A percentile compares a stretch with the other conserved stretches of the same genome.
phyloP scores from a whole-genome alignment of 2,329 filamentous ascomycete genomes.

The Fusarium napiforme region DNA sequence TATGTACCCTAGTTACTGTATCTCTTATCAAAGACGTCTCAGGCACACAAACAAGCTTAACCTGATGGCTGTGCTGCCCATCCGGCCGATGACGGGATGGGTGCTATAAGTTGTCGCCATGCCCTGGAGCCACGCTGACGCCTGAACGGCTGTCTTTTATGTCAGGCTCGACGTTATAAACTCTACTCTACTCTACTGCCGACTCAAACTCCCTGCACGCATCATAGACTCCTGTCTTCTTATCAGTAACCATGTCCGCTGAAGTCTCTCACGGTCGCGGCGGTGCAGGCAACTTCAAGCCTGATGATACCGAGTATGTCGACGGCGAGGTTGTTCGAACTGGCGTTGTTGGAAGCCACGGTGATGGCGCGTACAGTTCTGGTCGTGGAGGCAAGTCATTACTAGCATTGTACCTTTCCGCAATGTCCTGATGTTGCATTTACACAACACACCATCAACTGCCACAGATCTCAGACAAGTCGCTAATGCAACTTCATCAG shows the following conservation, averaged over 20 bases:
- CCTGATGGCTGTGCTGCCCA: slow-evolving; percentile 25
- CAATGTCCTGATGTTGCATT: background rate
- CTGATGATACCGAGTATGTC: slow-evolving; percentile 67
- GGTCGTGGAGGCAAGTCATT: slow-evolving; percentile 65
- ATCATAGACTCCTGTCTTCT: slow-evolving; percentile 3
- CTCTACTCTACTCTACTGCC: background rate
- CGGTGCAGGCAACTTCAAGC: slow-evolving; percentile 70
- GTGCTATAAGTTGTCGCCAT: slow-evolving; percentile 43
- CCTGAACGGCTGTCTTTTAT: slow-evolving; percentile 26
- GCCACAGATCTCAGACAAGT: background rate
- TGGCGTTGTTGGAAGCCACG: slow-evolving; percentile 65
- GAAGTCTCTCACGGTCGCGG: slow-evolving; percentile 71
- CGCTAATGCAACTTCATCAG: slow-evolving; percentile 48
- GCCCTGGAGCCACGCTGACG: slow-evolving; percentile 28
- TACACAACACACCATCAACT: background rate
- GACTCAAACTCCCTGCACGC: background rate
- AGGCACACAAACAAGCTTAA: slow-evolving; percentile 37
- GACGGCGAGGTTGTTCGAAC: slow-evolving; percentile 71
- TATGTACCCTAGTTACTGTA: background rate
- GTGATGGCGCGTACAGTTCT: slow-evolving; percentile 67
- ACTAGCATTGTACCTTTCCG: background rate
- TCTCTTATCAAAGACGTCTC: slow-evolving; percentile 32
- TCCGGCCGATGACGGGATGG: slow-evolving; percentile 13
- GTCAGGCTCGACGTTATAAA: background rate
- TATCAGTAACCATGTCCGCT: slow-evolving; percentile 47